These are phyloP conservation scores for Fomitopsis betulina DNA, from an alignment of 1,284 basidiomycete genomes.

Conservation along the genomic window DNA sequence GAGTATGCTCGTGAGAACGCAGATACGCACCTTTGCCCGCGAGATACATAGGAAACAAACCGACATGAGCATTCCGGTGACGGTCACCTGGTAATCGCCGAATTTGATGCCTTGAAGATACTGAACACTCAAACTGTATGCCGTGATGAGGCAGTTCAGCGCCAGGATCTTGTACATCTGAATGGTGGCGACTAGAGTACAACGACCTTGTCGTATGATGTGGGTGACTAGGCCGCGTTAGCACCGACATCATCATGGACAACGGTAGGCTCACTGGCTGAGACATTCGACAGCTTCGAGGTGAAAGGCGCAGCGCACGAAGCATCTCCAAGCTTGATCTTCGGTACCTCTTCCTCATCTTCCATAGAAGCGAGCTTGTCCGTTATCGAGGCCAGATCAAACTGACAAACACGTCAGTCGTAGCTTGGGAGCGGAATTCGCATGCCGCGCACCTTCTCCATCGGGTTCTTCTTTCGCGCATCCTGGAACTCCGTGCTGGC, in stretches of 20 bases:
- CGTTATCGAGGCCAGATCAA: conserved; percentile 84
- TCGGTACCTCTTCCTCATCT: conserved; percentile 87
- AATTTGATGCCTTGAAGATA: conserved; percentile 98
- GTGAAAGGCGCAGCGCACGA: conserved; percentile 97
- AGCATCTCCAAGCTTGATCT: conserved; percentile 96
- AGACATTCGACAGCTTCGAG: conserved; percentile 90
- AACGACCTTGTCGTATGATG: conserved; percentile 94
- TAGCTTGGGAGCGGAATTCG: neutral
- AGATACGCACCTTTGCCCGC: conserved; percentile 75
- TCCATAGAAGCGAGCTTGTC: conserved; percentile 91
- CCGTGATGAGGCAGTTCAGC: conserved; percentile 93
- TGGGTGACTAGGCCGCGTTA: conserved; percentile 66
- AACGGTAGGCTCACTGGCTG: conserved; percentile 62
- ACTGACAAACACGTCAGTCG: conserved; percentile 41
- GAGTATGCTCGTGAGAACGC: no score
- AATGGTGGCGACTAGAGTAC: conserved; percentile 93
- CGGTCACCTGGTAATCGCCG: conserved; percentile 92
- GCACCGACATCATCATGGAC: neutral
- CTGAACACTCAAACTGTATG: conserved; percentile 92
- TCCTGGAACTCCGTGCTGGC: conserved; percentile 60
- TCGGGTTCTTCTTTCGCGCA: conserved; percentile 77
- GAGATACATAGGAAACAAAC: conserved; percentile 97
- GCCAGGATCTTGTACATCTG: conserved; percentile 99
- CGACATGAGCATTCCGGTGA: conserved; percentile 94
- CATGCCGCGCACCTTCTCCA: conserved; percentile 71